phyloP scores from a whole-genome alignment of 192 early-diverging fungal species.

The Linnemannia exigua region DNA sequence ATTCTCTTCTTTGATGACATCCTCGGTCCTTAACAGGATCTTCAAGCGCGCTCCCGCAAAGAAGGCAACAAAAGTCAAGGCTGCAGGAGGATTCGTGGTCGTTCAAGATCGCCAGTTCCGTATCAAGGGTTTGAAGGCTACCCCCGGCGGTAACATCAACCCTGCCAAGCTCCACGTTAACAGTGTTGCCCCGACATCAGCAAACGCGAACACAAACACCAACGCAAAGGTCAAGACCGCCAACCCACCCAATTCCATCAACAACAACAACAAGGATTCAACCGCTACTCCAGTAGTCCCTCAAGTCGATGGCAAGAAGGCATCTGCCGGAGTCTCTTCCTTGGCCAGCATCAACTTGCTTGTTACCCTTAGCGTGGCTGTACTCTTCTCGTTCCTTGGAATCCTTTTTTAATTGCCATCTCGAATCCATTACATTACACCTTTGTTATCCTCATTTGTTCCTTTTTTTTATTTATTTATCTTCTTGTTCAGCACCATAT shows the following conservation, averaged over 20 bases:
- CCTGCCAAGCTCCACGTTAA: conserved; percentile 11
- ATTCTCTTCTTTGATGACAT: not conserved
- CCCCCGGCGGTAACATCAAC: conserved; percentile 10
- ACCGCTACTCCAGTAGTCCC: not conserved
- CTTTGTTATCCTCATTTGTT: not conserved
- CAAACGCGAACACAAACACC: not conserved
- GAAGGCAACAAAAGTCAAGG: not conserved
- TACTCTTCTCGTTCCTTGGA: not conserved
- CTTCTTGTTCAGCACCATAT: not conserved
- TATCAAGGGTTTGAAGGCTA: conserved; percentile 17
- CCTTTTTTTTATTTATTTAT: not conserved
- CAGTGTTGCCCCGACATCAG: not conserved
- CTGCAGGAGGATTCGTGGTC: not conserved
- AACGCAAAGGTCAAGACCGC: not conserved
- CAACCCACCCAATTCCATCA: not conserved
- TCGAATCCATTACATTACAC: not conserved
- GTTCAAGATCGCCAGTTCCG: conserved; percentile 24
- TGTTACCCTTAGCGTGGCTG: not conserved
- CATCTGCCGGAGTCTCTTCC: not conserved
- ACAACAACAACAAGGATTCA: not conserved
- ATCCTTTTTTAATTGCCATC: not conserved
- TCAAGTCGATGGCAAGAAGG: not conserved
- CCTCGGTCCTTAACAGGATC: not conserved
- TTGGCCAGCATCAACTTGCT: not conserved
- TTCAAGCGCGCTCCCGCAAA: not conserved